Conservation (phyloP, 2,329 filamentous ascomycete genomes). For the Teratosphaeria gauchensis region DNA sequence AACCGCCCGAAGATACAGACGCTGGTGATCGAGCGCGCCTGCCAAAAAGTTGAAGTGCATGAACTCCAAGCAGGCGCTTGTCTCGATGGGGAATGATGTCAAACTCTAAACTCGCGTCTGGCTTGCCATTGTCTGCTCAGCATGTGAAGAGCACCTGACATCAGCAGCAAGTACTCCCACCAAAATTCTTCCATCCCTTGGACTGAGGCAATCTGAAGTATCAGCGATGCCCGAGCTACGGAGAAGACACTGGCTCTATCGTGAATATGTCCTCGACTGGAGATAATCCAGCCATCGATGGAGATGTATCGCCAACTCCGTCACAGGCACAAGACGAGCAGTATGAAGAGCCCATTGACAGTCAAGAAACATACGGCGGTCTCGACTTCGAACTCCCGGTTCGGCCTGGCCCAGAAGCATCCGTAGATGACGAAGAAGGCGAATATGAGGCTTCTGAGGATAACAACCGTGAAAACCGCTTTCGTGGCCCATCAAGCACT, state of each 20-base stretch:
- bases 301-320: neutral
- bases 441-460: neutral
- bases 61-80: neutral
- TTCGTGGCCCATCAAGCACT: constrained; percentile 54
- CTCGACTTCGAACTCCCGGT: neutral
- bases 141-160: neutral
- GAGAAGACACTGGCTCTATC: neutral
- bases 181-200: neutral
- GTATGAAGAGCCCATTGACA: neutral
- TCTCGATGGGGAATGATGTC: neutral
- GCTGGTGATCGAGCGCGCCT: neutral
- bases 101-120: neutral
- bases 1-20: neutral
- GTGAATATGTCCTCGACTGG: constrained; percentile 12
- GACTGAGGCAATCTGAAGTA: neutral
- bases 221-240: neutral
- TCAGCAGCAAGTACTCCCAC: neutral
- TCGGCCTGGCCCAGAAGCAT: neutral
- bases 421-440: neutral
- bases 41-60: neutral
- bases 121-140: neutral
- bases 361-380: neutral
- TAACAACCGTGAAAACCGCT: constrained; percentile 49
- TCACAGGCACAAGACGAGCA: neutral
- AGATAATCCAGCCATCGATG: constrained; percentile 3